Evolutionary conservation across 306 rosid genomes (phyloP).

Genomic region (Fragaria iinumae): DNA sequence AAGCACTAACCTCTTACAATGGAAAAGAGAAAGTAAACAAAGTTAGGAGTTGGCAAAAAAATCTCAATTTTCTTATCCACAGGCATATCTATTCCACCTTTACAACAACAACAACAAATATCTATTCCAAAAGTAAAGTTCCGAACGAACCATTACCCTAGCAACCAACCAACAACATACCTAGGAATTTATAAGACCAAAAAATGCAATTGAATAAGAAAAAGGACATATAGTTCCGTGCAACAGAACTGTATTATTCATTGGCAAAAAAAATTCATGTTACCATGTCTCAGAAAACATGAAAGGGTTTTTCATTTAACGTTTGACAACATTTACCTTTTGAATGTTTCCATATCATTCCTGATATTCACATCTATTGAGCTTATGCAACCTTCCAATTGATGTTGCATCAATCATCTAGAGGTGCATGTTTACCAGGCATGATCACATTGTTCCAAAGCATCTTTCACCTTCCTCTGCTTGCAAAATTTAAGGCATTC

Average conservation of each 20-base stretch:
- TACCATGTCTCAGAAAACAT: not conserved
- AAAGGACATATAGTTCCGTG: not conserved
- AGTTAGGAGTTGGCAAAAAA: not conserved
- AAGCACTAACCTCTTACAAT: not conserved
- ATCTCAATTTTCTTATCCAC: not conserved
- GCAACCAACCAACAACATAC: not conserved
- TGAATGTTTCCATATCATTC: not conserved
- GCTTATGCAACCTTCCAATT: not conserved
- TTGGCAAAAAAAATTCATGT: not conserved
- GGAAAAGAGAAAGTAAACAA: not conserved
- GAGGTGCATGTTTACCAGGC: not conserved
- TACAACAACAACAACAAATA: no score
- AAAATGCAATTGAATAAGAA: not conserved
- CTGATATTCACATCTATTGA: not conserved
- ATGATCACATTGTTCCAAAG: not conserved
- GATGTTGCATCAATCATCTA: not conserved
- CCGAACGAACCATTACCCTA: not conserved
- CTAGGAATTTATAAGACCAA: not conserved
- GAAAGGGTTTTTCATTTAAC: not conserved
- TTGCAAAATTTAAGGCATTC: not conserved
- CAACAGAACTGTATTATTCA: not conserved
- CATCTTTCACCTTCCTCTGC: not conserved
- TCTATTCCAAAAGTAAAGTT: not conserved
- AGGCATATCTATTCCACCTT: no score
- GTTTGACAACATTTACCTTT: not conserved